phyloP scores from a whole-genome alignment of 768 basidiomycete genomes.

The Pleurotus eryngii region DNA sequence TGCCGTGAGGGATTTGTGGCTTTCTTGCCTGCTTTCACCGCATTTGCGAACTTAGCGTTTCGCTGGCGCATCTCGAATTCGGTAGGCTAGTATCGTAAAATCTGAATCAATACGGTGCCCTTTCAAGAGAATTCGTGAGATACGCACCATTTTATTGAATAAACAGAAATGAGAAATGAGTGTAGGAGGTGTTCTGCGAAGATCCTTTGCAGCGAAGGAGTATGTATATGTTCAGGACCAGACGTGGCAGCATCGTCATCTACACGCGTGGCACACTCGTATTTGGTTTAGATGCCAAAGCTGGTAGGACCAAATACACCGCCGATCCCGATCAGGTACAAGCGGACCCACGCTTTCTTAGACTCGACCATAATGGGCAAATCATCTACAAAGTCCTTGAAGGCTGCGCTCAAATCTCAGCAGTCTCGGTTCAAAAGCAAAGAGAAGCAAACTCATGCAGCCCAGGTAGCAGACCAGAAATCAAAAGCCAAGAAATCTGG shows the following conservation, averaged over 20 bases:
- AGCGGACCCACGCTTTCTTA: neutral
- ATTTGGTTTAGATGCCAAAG: conserved; percentile 3
- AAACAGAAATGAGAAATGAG: conserved; percentile 1
- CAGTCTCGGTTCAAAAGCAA: conserved; percentile 64
- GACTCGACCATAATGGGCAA: conserved; percentile 34
- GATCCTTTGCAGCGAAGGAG: neutral
- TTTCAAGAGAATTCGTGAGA: neutral
- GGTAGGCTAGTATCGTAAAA: conserved; percentile 51
- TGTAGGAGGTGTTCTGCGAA: neutral
- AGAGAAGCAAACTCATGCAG: conserved; percentile 49
- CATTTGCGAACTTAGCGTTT: conserved; percentile 77
- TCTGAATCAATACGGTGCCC: neutral
- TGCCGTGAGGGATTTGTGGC: conserved; percentile 69
- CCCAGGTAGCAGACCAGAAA: conserved; percentile 49
- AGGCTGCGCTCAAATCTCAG: conserved; percentile 65
- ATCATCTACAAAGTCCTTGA: conserved; percentile 52
- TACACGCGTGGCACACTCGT: conserved; percentile 4
- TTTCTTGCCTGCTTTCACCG: conserved; percentile 73
- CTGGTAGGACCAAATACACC: conserved; percentile 9
- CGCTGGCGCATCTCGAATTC: conserved; percentile 80
- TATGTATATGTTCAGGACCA: conserved; percentile 5
- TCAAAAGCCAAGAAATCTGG: conserved; percentile 26
- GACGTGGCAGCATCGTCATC: conserved; percentile 7
- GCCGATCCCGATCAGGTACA: conserved; percentile 4
- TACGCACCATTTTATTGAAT: conserved; percentile 1